Percentiles rank a stretch among this genome's conserved stretches.
Conservation (phyloP, 352 stramenopile genomes). For the Stephanocyclus meneghinianus region DNA sequence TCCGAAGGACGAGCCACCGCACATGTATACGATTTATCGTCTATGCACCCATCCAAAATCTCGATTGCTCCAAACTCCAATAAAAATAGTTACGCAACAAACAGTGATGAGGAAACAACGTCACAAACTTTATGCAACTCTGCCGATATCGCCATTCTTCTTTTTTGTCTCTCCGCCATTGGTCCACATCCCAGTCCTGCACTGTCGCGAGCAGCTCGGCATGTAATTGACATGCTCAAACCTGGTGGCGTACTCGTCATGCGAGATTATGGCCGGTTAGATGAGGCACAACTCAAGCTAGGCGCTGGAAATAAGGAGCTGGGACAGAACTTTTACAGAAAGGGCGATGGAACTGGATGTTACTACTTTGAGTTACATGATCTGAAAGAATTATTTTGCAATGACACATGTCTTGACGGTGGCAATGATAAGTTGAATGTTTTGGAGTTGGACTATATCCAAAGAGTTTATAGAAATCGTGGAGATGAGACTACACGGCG, state of each 20-base stretch:
- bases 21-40: slow-evolving; percentile 67
- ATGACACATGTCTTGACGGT: not conserved
- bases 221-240: slow-evolving; percentile 82
- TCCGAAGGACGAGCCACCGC: slow-evolving; percentile 30
- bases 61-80: not conserved
- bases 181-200: slow-evolving; percentile 79
- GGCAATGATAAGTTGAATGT: slow-evolving; percentile 55
- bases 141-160: slow-evolving; percentile 69
- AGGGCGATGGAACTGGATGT: slow-evolving; percentile 91
- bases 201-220: slow-evolving; percentile 86
- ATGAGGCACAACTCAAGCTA: slow-evolving; percentile 94
- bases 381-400: slow-evolving; percentile 70
- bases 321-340: slow-evolving; percentile 93
- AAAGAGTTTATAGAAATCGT: slow-evolving; percentile 66
- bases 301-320: slow-evolving; percentile 82
- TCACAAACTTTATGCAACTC: slow-evolving; percentile 39
- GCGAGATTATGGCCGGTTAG: slow-evolving; percentile 93
- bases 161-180: slow-evolving; percentile 89
- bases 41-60: slow-evolving; percentile 33
- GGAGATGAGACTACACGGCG: slow-evolving; percentile 44
- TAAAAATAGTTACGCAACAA: not conserved
- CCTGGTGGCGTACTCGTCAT: slow-evolving; percentile 86
- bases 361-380: slow-evolving; percentile 90
- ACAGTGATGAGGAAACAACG: not conserved
- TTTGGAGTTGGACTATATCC: slow-evolving; percentile 70